Evolutionary conservation across 148 eudicot species (phyloP).

Genomic region (Arctostaphylos glauca): DNA sequence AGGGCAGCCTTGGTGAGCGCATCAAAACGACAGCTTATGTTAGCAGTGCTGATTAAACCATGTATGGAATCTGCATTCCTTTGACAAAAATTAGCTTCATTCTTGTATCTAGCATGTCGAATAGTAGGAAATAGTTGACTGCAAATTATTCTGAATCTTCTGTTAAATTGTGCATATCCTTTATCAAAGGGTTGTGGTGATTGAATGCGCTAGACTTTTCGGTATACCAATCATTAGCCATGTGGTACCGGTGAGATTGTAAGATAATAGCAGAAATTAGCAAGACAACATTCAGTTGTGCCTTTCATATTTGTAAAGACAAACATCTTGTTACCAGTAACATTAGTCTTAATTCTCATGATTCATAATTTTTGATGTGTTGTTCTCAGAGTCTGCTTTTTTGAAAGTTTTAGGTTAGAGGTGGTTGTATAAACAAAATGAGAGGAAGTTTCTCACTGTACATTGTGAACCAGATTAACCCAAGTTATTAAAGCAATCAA

Average conservation of each 20-base stretch:
- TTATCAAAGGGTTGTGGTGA: neutral
- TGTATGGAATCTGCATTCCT: neutral
- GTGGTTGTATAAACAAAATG: neutral
- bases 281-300: neutral
- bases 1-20: constrained; percentile 51
- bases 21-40: neutral
- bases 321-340: too few relatives aligned
- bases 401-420: neutral
- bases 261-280: neutral
- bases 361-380: neutral
- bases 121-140: neutral
- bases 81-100: neutral
- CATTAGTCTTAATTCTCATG: neutral
- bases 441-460: neutral
- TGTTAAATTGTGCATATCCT: neutral
- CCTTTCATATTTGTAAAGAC: neutral
- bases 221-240: neutral
- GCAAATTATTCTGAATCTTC: neutral
- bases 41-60: neutral
- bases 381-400: too few relatives aligned
- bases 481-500: neutral
- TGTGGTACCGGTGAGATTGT: neutral
- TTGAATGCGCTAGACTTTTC: neutral
- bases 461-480: neutral
- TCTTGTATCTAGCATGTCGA: constrained; percentile 4